Base-by-base conservation (phyloP, 2,329 filamentous ascomycete genomes). In the Pseudocercospora fuligena region DNA sequence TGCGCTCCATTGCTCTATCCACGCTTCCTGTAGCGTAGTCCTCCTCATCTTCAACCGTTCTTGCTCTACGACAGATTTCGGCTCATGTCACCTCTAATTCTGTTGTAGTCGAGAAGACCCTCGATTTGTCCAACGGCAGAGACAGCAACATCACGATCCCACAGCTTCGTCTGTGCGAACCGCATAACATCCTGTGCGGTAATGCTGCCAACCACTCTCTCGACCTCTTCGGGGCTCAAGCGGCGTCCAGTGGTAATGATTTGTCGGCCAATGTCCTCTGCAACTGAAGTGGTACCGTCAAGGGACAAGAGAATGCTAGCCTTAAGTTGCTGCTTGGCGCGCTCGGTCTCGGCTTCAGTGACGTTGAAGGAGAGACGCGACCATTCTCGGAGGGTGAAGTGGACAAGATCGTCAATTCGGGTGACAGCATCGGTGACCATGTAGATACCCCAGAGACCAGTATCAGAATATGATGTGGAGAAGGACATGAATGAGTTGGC, bases 401-500 rank as follows among this genome's bases (percentile, higher is more conserved):
- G 95, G 75, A 97, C 91, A 61, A 99, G 90, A 81, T 99, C 95
- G 78, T 99, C 95, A 76, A 99, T 86, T 74, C 87, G 87, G 76
- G 91, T 93, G 75, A 92, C 84, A 84, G 95, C 91, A 83, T 97
- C 94, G 77, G 92, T 93, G 76, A 97, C 92, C 70, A 99, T 88
- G 88, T 99, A 99, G 86, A 98, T 98, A 85, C 95, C 95, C 95
- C 95, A 99, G 75, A 99, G 92, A 87, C 95, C 95, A 80, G 95
- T 99, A 82, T 99, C 95, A 79, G 94, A 98, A 86, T 99, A 99
- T 87, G 93, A 97, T 74, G 95, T 99, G 73, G 94, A 97, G 86
- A 99, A 99, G 86, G 92, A 97, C 96, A 99, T 99, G 88, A 97
- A 99, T 89, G 94, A 97, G 87, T 97, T 99, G 82, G 95, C 95